These are phyloP conservation scores for Dryadomyces quercus-mongolicae DNA, from an alignment of 2,329 filamentous ascomycete genomes.

Conservation along the genomic window DNA sequence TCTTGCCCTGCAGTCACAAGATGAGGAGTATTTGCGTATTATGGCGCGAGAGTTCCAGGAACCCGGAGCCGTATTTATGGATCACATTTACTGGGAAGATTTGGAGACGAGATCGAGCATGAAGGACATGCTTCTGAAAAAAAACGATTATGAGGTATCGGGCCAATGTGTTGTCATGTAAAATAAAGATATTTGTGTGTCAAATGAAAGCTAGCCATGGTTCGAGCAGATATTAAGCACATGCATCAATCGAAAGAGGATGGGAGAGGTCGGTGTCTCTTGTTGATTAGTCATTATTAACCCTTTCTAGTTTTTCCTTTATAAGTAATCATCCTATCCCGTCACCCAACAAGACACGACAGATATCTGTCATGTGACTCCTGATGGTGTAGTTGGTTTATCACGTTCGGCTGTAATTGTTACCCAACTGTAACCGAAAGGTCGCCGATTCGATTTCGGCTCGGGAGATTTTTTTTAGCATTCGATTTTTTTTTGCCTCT, in stretches of 20 bases:
- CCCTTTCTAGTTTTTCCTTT: not conserved
- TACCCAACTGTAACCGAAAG: not conserved
- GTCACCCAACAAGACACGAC: not conserved
- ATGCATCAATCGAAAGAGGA: too few relatives aligned
- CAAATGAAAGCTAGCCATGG: too few relatives aligned
- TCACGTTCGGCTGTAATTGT: slow-evolving; percentile 1
- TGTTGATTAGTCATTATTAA: not conserved
- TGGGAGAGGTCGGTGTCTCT: too few relatives aligned
- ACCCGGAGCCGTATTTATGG: slow-evolving; percentile 14
- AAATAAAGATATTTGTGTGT: too few relatives aligned
- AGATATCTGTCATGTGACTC: not conserved
- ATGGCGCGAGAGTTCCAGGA: slow-evolving; percentile 17
- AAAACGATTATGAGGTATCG: too few relatives aligned
- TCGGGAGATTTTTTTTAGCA: not conserved
- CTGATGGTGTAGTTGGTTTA: slow-evolving; percentile 1
- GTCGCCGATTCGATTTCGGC: not conserved
- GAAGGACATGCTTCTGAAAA: too few relatives aligned
- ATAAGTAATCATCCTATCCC: not conserved
- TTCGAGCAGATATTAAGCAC: too few relatives aligned
- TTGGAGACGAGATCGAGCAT: not conserved
- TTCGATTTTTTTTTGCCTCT: slow-evolving; percentile 6
- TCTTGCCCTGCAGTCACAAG: slow-evolving; percentile 15
- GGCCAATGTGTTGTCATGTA: too few relatives aligned
- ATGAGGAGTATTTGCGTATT: slow-evolving; percentile 20
- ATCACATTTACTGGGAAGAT: slow-evolving; percentile 21